These are phyloP conservation scores for Syzygium aqueum DNA, from an alignment of 345 rosid genomes.

Conservation along the genomic window DNA sequence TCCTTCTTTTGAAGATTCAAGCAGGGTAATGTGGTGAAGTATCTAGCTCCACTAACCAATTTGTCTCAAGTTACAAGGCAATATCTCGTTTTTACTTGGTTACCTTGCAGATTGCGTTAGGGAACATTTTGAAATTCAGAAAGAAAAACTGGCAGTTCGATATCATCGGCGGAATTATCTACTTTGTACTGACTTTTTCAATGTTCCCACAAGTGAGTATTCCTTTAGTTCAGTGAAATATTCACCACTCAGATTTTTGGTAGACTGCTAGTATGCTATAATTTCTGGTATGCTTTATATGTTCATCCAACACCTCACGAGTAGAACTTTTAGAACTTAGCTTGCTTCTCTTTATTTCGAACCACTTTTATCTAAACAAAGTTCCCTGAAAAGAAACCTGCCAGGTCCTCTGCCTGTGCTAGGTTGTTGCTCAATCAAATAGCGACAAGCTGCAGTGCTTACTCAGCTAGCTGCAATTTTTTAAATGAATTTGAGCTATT, in stretches of 20 bases:
- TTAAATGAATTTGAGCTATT: background rate
- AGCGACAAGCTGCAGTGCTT: background rate
- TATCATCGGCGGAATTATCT: slow-evolving; percentile 93
- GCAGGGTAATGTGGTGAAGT: slow-evolving; percentile 47
- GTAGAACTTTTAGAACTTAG: background rate
- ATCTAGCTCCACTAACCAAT: background rate
- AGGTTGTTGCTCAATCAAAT: background rate
- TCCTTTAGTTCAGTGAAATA: background rate
- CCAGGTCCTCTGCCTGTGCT: background rate
- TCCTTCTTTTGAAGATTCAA: slow-evolving; percentile 94
- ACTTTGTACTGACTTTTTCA: slow-evolving; percentile 81
- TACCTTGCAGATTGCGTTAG: slow-evolving; percentile 80
- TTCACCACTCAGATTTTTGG: background rate
- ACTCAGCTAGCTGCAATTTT: background rate
- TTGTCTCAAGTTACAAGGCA: background rate
- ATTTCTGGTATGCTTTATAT: background rate
- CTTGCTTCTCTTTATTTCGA: background rate
- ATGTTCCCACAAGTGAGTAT: slow-evolving; percentile 82
- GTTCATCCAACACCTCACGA: background rate
- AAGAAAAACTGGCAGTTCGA: slow-evolving; percentile 99
- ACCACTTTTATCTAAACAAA: background rate
- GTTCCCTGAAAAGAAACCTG: background rate
- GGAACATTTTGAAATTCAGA: slow-evolving; percentile 96
- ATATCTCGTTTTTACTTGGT: background rate
- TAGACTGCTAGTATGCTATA: background rate